These are phyloP conservation scores for Wickerhamiella allomyrinae DNA, from an alignment of 805 yeast species.

Conservation along the genomic window DNA sequence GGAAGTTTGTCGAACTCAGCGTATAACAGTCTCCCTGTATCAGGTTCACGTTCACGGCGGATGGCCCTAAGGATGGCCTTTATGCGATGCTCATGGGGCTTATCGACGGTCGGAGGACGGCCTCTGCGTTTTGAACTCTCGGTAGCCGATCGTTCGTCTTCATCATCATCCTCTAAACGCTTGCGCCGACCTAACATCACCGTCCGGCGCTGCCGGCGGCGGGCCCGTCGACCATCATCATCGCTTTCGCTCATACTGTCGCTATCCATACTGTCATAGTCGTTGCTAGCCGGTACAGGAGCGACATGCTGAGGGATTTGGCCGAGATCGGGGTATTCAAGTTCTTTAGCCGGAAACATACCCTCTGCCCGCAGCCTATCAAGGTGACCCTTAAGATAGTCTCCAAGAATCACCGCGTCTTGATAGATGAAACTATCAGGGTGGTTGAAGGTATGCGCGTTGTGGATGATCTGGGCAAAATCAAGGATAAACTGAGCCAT, in stretches of 20 bases:
- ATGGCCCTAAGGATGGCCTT: slow-evolving; percentile 71
- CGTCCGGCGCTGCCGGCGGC: slow-evolving; percentile 18
- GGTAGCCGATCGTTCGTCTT: slow-evolving; percentile 18
- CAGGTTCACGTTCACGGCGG: slow-evolving; percentile 51
- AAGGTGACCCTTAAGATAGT: slow-evolving; percentile 34
- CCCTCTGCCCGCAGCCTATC: slow-evolving; percentile 35
- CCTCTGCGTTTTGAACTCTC: slow-evolving; percentile 57
- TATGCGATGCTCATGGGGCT: slow-evolving; percentile 83
- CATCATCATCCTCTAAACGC: slow-evolving; percentile 21
- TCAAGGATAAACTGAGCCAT: slow-evolving; percentile 64
- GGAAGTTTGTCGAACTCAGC: slow-evolving; percentile 71
- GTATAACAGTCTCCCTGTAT: slow-evolving; percentile 35
- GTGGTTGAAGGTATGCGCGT: slow-evolving; percentile 73
- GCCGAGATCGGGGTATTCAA: slow-evolving; percentile 52
- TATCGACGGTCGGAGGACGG: slow-evolving; percentile 81
- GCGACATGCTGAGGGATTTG: slow-evolving; percentile 27
- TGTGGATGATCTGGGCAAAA: slow-evolving; percentile 76
- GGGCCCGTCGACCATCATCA: slow-evolving; percentile 18
- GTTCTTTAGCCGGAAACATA: slow-evolving; percentile 23
- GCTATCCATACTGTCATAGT: slow-evolving; percentile 12
- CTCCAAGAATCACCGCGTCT: slow-evolving; percentile 50
- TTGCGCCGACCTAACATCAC: slow-evolving; percentile 13
- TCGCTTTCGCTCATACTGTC: slow-evolving; percentile 19
- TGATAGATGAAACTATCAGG: slow-evolving; percentile 51
- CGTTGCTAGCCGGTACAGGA: not conserved